Evolutionary conservation across 495 filamentous ascomycete genomes (phyloP), one percentile per base, ranked within the genome.

Genomic region (Haplographium delicatum): DNA sequence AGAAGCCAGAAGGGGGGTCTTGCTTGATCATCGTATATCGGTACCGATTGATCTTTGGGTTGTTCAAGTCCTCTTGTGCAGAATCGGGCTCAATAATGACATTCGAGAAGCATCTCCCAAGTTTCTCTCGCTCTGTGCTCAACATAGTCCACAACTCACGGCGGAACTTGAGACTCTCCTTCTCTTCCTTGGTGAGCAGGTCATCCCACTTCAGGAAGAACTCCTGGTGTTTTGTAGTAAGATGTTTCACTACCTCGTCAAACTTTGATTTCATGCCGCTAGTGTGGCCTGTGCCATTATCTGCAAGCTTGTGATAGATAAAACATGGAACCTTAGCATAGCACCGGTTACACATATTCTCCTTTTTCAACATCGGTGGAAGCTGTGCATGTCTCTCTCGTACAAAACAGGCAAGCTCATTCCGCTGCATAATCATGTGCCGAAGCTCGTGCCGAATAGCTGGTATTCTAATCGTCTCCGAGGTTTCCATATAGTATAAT

Each of bases 381-480:
- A 97, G 76, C 53, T 74, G 70, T 30, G 85, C 77, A 45, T 82
- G 78, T 37, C 87, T 80, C 47, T 90, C 82, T n/a, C 86, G 82
- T 25, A 95, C 77, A 64, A 85, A 91, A 44, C 82, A 83, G 7
- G 90, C 88, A 8, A 98, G 69, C 38, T 84, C 80, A 63, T 98
- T 98, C n/a, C 93, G 85, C 61, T 91, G 83, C 70, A 96, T 90
- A 47, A 98, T 84, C 89, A 98, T 94, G 44, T 96, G 89, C 15
- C 87, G 79, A 42, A 97, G 76, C 60, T 97, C 93, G 61, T 86
- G 81, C 9, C 87, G 78, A 47, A 96, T 76, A 3, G 86, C 80
- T 1, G 87, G 87, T 23, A 98, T 88, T 18, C 89, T 83, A 35
- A 87, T 76, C 6, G 84, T 95, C 56, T 90, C 83, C 1, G 86